Evolutionary conservation across 768 basidiomycete species (phyloP).

Genomic region (Ramaria sp.): DNA sequence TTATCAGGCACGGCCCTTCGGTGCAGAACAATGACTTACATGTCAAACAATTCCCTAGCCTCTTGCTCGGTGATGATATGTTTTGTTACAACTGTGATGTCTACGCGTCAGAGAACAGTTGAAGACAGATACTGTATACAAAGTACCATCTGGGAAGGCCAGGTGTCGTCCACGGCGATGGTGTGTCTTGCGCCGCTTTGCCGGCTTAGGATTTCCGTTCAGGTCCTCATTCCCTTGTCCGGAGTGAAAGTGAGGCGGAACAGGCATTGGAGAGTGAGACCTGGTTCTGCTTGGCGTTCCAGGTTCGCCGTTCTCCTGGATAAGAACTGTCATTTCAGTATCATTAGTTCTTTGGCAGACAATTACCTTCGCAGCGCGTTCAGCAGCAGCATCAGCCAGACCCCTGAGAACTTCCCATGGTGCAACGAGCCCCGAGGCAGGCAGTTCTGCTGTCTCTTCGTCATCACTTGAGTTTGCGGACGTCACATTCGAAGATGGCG

Average conservation of each 20-base stretch:
- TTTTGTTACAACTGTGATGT: constrained; percentile 64
- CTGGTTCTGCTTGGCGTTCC: constrained; percentile 68
- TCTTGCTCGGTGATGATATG: constrained; percentile 71
- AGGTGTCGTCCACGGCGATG: constrained; percentile 48
- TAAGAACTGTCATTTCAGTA: background rate
- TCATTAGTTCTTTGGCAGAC: background rate
- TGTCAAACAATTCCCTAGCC: constrained; percentile 76
- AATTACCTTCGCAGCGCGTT: constrained; percentile 65
- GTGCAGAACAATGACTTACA: constrained; percentile 36
- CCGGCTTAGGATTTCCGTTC: constrained; percentile 47
- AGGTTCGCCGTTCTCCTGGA: constrained; percentile 65
- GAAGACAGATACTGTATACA: background rate
- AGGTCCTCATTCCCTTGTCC: constrained; percentile 9
- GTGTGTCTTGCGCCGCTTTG: constrained; percentile 61
- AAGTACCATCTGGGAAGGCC: constrained; percentile 68
- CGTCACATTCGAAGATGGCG: constrained; percentile 49
- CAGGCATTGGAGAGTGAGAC: constrained; percentile 54
- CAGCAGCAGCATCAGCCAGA: constrained; percentile 70
- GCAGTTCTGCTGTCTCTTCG: constrained; percentile 74
- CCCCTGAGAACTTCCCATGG: constrained; percentile 81
- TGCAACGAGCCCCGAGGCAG: constrained; percentile 71
- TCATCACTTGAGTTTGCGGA: constrained; percentile 76
- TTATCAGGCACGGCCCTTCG: background rate
- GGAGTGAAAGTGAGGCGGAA: constrained; percentile 8
- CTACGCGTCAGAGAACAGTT: constrained; percentile 4